Evolutionary conservation across 306 rosid species (phyloP).

Genomic region (Carpinus fangiana): DNA sequence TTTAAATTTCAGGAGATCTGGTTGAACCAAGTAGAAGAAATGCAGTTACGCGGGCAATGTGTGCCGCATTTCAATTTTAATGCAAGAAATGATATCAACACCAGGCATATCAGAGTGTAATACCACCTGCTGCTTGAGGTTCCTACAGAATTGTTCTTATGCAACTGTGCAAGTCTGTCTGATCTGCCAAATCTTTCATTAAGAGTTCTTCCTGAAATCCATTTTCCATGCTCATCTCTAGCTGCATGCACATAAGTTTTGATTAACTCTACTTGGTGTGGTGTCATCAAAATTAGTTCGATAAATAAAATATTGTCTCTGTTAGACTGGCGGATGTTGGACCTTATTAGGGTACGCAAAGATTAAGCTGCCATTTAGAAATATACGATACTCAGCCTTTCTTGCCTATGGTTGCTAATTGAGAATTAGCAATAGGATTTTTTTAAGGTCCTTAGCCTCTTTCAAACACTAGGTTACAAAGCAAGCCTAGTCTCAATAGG

Average conservation of each 20-base stretch:
- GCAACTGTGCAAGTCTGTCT: neutral
- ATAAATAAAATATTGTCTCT: neutral
- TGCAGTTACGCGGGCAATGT: neutral
- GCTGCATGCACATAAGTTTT: neutral
- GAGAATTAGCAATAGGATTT: too few relatives aligned
- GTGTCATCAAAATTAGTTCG: neutral
- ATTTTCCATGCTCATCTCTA: neutral
- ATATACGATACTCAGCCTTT: neutral
- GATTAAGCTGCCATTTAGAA: neutral
- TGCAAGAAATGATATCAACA: neutral
- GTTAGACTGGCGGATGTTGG: neutral
- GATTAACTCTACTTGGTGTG: neutral
- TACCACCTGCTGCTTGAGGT: neutral
- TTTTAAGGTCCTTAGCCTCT: too few relatives aligned
- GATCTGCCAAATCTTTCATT: neutral
- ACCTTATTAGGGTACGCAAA: too few relatives aligned
- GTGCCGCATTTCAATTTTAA: neutral
- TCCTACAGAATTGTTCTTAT: neutral
- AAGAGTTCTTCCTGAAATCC: neutral
- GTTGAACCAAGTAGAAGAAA: slow-evolving; percentile 6
- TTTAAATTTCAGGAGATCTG: slow-evolving; percentile 2
- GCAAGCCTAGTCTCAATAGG: too few relatives aligned
- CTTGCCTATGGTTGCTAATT: too few relatives aligned
- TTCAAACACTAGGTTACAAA: too few relatives aligned
- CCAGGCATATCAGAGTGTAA: neutral